Conservation (phyloP, 345 rosid genomes). For the Mercurialis annua region DNA sequence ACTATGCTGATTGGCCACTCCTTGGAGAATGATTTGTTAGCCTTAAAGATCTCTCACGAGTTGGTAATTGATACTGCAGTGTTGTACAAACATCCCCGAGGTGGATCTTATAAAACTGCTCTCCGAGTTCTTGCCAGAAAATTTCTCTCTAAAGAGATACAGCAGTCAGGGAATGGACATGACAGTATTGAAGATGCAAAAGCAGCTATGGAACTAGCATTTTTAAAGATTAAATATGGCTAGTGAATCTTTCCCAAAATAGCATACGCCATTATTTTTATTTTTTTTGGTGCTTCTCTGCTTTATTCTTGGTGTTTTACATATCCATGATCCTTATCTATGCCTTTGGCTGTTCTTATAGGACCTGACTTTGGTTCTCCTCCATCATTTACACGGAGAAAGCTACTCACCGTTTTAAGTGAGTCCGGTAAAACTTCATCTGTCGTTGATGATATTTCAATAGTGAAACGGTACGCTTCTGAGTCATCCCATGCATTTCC, state of each 20-base stretch:
- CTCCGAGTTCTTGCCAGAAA: slow-evolving; percentile 76
- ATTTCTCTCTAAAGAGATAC: slow-evolving; percentile 83
- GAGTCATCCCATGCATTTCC: slow-evolving; percentile 74
- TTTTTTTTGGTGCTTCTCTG: slow-evolving; percentile 1
- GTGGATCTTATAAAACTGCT: slow-evolving; percentile 72
- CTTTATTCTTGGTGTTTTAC: slow-evolving; percentile 4
- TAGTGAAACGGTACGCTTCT: slow-evolving; percentile 72
- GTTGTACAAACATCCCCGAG: slow-evolving; percentile 76
- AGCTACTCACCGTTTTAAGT: slow-evolving; percentile 60
- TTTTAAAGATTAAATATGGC: slow-evolving; percentile 78
- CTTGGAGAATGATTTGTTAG: slow-evolving; percentile 86
- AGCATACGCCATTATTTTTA: background rate
- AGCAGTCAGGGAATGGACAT: slow-evolving; percentile 69
- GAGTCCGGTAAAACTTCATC: slow-evolving; percentile 76
- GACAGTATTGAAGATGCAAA: slow-evolving; percentile 92
- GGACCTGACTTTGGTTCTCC: slow-evolving; percentile 95
- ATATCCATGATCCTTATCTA: slow-evolving; percentile 11
- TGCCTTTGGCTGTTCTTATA: slow-evolving; percentile 28
- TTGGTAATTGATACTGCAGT: slow-evolving; percentile 92
- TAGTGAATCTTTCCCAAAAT: slow-evolving; percentile 26
- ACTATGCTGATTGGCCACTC: slow-evolving; percentile 93
- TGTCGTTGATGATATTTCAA: slow-evolving; percentile 59
- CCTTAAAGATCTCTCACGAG: slow-evolving; percentile 76
- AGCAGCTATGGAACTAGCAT: slow-evolving; percentile 85
- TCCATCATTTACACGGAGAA: slow-evolving; percentile 55